Base-by-base conservation (phyloP, 352 stramenopile genomes). In the Globisporangium uncinulatum region DNA sequence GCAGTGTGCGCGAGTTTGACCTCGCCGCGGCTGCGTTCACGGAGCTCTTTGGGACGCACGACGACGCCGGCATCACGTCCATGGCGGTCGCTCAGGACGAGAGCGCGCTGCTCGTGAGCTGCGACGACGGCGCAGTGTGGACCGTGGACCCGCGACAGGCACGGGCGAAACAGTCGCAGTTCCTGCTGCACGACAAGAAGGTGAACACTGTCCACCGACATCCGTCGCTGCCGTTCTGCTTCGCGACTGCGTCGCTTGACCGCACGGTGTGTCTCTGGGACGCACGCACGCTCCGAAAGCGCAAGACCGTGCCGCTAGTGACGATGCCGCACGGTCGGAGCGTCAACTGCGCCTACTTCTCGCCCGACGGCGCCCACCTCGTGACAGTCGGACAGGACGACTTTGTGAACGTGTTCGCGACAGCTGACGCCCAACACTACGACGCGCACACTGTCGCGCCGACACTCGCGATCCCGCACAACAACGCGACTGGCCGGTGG, bases 271-370 rank as follows among this genome's bases (percentile, higher is more conserved):
- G 79, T 49, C 61, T 96, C 1, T 96, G 87, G 87, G 86, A 96
- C 61, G 65, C 65, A 9, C 79, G 84, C 24, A 76, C 80, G 47
- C 65, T 92, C 46, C 70, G 62, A 8, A 69, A 61, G 37, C 70
- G 49, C 15, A 73, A 58, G 34, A 87, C 65, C 54, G 65, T 62
- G 17, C 65, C 82, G 6, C 45, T 92, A 2, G 59, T 83, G 10
- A 81, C 71, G 15, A 68, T 93, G 64, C 78, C 76, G 9, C 85
- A 95, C 51, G 44, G 62, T 34, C 83, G 86, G 14, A 95, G 82
- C 54, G 72, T 95, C 51, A 96, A 96, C 65, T 94, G 83, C 53
- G 87, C 84, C 11, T 94, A 95, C 57, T 92, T 94, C 47, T 92
- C 83, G 8, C 83, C 87, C 0, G 66, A 66, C 19, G 87, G 87